Evolutionary conservation across 2,329 filamentous ascomycete species (phyloP), one percentile per base, ranked within the genome.

Genomic region (Fusarium euwallaceae): DNA sequence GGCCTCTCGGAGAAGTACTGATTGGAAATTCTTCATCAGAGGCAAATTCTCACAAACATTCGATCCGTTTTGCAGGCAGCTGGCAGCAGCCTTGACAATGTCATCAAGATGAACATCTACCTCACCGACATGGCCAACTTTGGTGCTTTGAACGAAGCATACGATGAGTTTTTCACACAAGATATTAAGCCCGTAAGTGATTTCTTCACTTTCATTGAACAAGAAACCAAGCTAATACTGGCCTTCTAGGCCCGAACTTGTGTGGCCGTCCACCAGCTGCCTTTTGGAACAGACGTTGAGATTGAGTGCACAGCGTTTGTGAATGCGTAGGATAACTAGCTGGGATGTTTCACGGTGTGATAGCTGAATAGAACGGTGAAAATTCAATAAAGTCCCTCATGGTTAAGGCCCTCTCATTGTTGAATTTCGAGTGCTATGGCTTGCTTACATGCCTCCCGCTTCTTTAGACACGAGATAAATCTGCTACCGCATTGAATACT

Each of bases 151-250:
- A 43, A 43, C 11, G 39, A 43, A 7, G 39, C 39, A 20, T 43
- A 43, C 6, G 39, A 43, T 10, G 39, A 43, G n/a, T 43, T 43
- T 7, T 43, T 43, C 11, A 43, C 39, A 1, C 5, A 43, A 6
- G 11, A 43, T 4, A 43, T 14, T 7, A 43, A 43, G 11, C 39
- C 39, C 6, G 39, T 43, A 12, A 11, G 39, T 20, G 4, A 5
- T n/a, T 10, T n/a, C 17, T 39, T 41, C 9, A 4, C 10, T 1
- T 4, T 10, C 1, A n/a, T 6, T 2, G 3, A 5, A 10, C 3
- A 20, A 20, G 5, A 41, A 20, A 12, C 39, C n/a, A 41, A 11
- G 3, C 39, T 41, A 41, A 41, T 8, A 1, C 1, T n/a, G 6
- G 10, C 3, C 1, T 20, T 41, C 7, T 1, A 43, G 39, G 39